These are phyloP conservation scores for Ordospora pajunii DNA, from an alignment of 371 early-diverging fungal genomes.

Conservation along the genomic window DNA sequence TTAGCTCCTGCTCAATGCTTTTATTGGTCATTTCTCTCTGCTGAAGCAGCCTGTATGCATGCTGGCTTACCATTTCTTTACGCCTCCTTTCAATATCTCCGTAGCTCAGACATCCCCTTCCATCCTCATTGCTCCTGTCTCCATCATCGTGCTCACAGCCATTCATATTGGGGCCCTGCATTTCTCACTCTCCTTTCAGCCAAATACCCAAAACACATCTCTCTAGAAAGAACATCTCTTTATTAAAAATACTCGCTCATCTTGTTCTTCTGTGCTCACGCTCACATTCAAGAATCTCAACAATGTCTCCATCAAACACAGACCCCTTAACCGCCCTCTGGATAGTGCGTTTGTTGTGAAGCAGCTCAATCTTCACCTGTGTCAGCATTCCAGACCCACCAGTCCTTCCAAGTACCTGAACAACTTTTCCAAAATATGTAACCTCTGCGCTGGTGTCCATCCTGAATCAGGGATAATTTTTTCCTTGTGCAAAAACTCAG, in stretches of 20 bases:
- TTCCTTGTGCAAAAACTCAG: background rate
- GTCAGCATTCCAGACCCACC: conserved; percentile 58
- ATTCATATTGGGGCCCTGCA: background rate
- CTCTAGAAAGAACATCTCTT: conserved; percentile 19
- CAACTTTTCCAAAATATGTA: conserved; percentile 52
- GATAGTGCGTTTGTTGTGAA: conserved; percentile 40
- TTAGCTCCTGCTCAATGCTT: conserved; percentile 9
- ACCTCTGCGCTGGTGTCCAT: conserved; percentile 42
- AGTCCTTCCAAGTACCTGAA: conserved; percentile 41
- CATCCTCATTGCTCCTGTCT: background rate
- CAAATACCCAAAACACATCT: background rate
- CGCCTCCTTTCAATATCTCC: conserved; percentile 14
- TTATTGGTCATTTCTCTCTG: conserved; percentile 2
- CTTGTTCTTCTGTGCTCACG: conserved; percentile 60
- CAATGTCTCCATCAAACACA: conserved; percentile 53
- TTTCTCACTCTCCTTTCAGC: background rate
- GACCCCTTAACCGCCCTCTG: conserved; percentile 57
- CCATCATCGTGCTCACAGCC: background rate
- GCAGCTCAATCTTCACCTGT: conserved; percentile 44
- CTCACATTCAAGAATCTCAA: conserved; percentile 59
- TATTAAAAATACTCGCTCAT: conserved; percentile 38
- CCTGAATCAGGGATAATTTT: conserved; percentile 34
- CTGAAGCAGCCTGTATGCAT: background rate
- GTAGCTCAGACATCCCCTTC: background rate
- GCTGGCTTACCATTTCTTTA: background rate